Evolutionary conservation across 257 asterid genomes (phyloP).

Genomic region (Scutellaria baicalensis): DNA sequence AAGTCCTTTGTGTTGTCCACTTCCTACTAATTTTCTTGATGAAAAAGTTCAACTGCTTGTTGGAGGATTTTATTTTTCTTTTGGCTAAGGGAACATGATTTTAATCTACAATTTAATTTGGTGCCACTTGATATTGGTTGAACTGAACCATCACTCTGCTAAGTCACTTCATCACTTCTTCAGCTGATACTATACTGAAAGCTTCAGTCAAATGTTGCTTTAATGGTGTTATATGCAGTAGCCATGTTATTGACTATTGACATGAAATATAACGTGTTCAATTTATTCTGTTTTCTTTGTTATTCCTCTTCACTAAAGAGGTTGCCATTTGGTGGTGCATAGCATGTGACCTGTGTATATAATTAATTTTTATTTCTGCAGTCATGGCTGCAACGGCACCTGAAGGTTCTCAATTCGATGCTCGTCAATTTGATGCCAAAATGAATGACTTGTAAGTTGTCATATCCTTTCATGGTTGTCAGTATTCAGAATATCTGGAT

Average conservation of each 20-base stretch:
- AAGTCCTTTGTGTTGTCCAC: neutral
- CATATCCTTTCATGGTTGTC: neutral
- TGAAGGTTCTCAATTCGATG: slow-evolving; percentile 48
- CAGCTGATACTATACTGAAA: neutral
- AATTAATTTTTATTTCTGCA: neutral
- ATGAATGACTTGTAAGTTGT: slow-evolving; percentile 36
- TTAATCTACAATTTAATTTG: neutral
- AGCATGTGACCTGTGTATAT: neutral
- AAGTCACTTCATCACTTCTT: neutral
- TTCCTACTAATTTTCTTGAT: too few species aligned
- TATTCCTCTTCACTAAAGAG: neutral
- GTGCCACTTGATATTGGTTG: neutral
- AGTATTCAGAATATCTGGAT: neutral
- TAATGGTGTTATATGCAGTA: neutral
- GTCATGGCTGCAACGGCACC: slow-evolving; percentile 43
- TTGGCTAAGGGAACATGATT: neutral
- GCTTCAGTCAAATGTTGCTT: neutral
- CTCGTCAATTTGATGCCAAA: slow-evolving; percentile 34
- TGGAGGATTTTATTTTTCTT: too few species aligned
- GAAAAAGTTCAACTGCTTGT: too few species aligned
- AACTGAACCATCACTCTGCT: neutral
- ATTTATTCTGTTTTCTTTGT: neutral
- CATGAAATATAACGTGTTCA: neutral
- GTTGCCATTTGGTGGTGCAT: neutral
- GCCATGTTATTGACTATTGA: neutral